A percentile compares a stretch with the other conserved stretches of the same genome.
phyloP scores from a whole-genome alignment of 2,329 filamentous ascomycete species.

The Pseudogymnoascus sp. region DNA sequence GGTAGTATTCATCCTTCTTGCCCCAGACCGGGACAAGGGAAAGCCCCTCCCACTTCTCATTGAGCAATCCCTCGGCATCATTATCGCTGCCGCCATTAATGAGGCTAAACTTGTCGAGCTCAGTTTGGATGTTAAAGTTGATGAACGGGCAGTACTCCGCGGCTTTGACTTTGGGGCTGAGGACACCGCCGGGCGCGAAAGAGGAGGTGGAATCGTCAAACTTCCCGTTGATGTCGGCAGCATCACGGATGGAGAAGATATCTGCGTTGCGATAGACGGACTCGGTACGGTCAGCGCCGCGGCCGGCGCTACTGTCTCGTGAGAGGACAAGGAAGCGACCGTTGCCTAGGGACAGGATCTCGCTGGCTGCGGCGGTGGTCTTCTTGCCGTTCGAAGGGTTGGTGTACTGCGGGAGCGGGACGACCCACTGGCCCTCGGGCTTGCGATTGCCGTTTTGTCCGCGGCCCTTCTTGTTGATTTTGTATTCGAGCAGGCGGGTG shows the following conservation, averaged over 20 bases:
- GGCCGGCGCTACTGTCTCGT: constrained; percentile 54
- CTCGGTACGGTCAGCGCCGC: constrained; percentile 42
- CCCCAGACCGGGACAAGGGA: constrained; percentile 49
- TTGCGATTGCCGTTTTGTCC: background rate
- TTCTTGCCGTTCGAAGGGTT: constrained; percentile 40
- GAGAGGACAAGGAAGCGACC: constrained; percentile 61
- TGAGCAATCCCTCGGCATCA: constrained; percentile 48
- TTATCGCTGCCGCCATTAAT: constrained; percentile 57
- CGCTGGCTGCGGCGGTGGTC: constrained; percentile 55
- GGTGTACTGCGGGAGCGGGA: constrained; percentile 53
- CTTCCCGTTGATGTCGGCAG: constrained; percentile 52
- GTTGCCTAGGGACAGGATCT: constrained; percentile 56
- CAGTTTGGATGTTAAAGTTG: constrained; percentile 58
- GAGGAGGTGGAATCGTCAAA: constrained; percentile 31
- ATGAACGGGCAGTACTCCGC: constrained; percentile 60
- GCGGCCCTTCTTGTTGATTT: constrained; percentile 41
- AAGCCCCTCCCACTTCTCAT: constrained; percentile 72
- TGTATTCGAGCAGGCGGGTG: constrained; percentile 57
- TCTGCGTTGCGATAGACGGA: constrained; percentile 63
- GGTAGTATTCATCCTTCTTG: constrained; percentile 53
- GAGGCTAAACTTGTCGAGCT: constrained; percentile 58
- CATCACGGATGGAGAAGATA: constrained; percentile 55
- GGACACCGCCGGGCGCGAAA: constrained; percentile 39
- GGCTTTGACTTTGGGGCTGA: constrained; percentile 47
- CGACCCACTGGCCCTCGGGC: constrained; percentile 48